Conservation (phyloP, 495 filamentous ascomycete genomes). For the Emericellopsis terricola region DNA sequence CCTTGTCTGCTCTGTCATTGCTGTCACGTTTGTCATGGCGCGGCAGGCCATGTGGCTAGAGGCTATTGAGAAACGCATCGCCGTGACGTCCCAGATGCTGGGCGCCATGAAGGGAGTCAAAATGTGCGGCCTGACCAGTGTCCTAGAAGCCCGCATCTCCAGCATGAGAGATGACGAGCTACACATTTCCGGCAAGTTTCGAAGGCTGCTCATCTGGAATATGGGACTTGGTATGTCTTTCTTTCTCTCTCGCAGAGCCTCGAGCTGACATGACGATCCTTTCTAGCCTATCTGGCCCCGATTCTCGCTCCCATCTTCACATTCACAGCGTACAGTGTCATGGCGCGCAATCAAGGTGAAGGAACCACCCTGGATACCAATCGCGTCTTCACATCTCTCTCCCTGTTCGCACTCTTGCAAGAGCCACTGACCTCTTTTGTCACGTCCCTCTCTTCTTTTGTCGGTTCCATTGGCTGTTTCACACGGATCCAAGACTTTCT, state of each 20-base stretch:
- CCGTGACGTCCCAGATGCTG: constrained; percentile 17
- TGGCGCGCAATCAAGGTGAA: constrained; percentile 6
- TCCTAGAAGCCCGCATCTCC: constrained; percentile 18
- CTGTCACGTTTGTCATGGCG: constrained; percentile 10
- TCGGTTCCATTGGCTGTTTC: constrained; percentile 37
- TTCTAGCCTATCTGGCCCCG: constrained; percentile 26
- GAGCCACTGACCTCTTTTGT: constrained; percentile 34
- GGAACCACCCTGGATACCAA: constrained; percentile 21
- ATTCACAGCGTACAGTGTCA: constrained; percentile 11
- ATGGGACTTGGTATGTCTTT: constrained; percentile 6
- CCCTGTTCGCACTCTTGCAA: constrained; percentile 36
- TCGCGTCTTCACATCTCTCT: constrained; percentile 35
- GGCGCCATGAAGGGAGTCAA: constrained; percentile 24
- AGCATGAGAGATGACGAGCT: constrained; percentile 32
- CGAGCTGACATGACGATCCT: not conserved
- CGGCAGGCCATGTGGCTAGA: constrained; percentile 19
- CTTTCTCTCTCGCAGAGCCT: not conserved
- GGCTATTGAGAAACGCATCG: constrained; percentile 15
- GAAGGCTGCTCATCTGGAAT: constrained; percentile 21
- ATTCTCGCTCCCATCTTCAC: constrained; percentile 12
- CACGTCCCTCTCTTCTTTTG: constrained; percentile 31
- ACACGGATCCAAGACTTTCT: constrained; percentile 32
- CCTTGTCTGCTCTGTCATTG: constrained; percentile 3
- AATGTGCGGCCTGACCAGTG: constrained; percentile 17
- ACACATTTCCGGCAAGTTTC: constrained; percentile 33